Evolutionary conservation across 2,329 filamentous ascomycete genomes (phyloP), one percentile per base, ranked within the genome.

Genomic region (Hypoxylon sp.): DNA sequence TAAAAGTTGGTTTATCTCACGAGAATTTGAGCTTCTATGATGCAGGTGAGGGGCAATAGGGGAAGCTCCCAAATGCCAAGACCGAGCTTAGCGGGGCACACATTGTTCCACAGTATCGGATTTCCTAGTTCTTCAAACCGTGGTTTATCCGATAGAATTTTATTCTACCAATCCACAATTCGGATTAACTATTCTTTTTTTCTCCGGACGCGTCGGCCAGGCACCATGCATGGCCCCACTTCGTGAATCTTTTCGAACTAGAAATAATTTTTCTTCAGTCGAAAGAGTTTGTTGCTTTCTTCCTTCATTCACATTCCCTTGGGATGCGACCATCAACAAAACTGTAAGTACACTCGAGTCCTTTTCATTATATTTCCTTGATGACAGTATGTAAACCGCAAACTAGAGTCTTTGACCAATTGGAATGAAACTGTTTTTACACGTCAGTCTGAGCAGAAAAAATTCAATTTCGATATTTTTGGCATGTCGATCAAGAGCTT

Each of bases 391-490:
- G 77, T 80, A 82, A 87, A 91, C 88, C 88, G 83, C 86, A 79
- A 76, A 73, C 74, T 95, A 95, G 90, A 95, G 90, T 95, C 90
- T 95, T 94, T 94, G 90, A 95, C 64, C 64, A 86, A 88, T 78
- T 72, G 80, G 84, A 81, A 87, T 93, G 89, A 92, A 92, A 93
- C 87, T 73, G 84, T 80, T 83, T 85, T 90, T 86, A 83, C 86
- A 93, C 89, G 89, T 94, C 90, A 94, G 90, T 91, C 90, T 94
- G 90, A 94, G 80, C 73, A 69, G 70, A 60, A 59, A 66, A 47
- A 17, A 35, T 48, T 32, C 3, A 32, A 47, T n/a, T n/a, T n/a
- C n/a, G n/a, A n/a, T n/a, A n/a, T n/a, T n/a, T n/a, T n/a, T n/a
- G n/a, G n/a, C n/a, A n/a, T n/a, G n/a, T n/a, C n/a, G n/a, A n/a